Conservation (phyloP, 2,329 filamentous ascomycete species). For the Drechslerella coelobrocha region DNA sequence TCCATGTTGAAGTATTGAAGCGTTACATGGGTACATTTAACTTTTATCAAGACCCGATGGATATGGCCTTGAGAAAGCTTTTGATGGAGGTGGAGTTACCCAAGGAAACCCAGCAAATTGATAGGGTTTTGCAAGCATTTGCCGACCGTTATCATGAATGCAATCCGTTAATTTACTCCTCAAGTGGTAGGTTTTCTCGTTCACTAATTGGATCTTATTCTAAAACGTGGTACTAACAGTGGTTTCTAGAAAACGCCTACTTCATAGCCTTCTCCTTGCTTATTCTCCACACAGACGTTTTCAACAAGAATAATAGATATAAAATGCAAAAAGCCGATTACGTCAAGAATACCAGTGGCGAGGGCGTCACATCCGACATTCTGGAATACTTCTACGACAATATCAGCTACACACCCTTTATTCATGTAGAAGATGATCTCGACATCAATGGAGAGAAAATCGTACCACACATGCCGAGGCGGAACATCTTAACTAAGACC, state of each 20-base stretch:
- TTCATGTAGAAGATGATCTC: conserved; percentile 91
- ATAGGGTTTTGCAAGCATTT: conserved; percentile 90
- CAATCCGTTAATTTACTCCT: conserved; percentile 92
- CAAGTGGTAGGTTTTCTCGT: conserved; percentile 63
- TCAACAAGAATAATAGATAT: conserved; percentile 99
- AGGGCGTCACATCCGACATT: conserved; percentile 91
- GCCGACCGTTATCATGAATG: conserved; percentile 97
- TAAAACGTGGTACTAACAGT: conserved; percentile 20
- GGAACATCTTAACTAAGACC: conserved; percentile 53
- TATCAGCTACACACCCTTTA: conserved; percentile 96
- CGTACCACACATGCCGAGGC: conserved; percentile 73
- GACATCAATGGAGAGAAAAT: conserved; percentile 78
- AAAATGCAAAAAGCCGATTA: conserved; percentile 98
- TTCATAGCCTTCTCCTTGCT: conserved; percentile 96
- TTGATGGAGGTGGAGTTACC: conserved; percentile 96
- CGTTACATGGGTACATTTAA: conserved; percentile 95
- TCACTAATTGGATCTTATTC: conserved; percentile 14
- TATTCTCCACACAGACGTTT: conserved; percentile 97
- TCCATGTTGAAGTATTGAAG: conserved; percentile 80
- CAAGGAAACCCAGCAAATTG: conserved; percentile 97
- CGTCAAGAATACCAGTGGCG: conserved; percentile 88
- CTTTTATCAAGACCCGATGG: conserved; percentile 96
- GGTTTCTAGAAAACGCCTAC: conserved; percentile 79
- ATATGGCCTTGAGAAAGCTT: conserved; percentile 93
- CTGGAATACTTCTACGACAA: conserved; percentile 98